Evolutionary conservation across 1,139 yeast species (phyloP), one percentile per base, ranked within the genome.

Genomic region (Suhomyces yuchorum): DNA sequence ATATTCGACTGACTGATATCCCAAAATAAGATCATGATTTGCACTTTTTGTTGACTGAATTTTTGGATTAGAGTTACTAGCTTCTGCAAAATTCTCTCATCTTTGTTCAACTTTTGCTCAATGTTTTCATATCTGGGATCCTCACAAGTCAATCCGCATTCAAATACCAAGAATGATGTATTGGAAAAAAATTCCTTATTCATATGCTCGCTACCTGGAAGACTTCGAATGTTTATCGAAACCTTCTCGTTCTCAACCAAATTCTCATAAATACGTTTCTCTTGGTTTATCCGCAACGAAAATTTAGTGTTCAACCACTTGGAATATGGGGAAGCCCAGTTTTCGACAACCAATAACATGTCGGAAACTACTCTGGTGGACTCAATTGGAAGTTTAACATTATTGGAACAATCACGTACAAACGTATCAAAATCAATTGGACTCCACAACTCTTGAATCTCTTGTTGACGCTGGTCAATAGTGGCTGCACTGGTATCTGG

Each of bases 241-340:
- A 72, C 43, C 42, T 65, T 63, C 11, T 64, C 66, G 23, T 60
- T 58, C 7, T 52, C 44, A 1, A 68, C 54, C 3, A 46, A 40
- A 34, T 62, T 62, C 39, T 65, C 68, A 51, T 73, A 75, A 12
- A 64, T 56, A 28, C 55, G 50, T 42, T 56, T 58, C n/a, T 62
- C 64, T 8, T 51, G 50, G 51, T 72, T 67, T 1, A 66, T 59
- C 42, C 58, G 59, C 36, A 79, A 59, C 8, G 59, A 56, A 15
- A 78, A 60, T 54, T 77, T 77, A 3, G 68, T 68, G 33, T 67
- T 66, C 38, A 79, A 63, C 84, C 84, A 79, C 52, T 69, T 72
- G 2, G 81, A 73, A 51, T 68, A 71, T 5, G 70, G 58, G 8
- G 63, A 56, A 4, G 60, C 43, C 80, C 81, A 77, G 51, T 76